Percentiles rank a stretch among this genome's conserved stretches.
phyloP scores from a whole-genome alignment of 176 grass and related monocot genomes.

The Dendrocalamus sinicus region DNA sequence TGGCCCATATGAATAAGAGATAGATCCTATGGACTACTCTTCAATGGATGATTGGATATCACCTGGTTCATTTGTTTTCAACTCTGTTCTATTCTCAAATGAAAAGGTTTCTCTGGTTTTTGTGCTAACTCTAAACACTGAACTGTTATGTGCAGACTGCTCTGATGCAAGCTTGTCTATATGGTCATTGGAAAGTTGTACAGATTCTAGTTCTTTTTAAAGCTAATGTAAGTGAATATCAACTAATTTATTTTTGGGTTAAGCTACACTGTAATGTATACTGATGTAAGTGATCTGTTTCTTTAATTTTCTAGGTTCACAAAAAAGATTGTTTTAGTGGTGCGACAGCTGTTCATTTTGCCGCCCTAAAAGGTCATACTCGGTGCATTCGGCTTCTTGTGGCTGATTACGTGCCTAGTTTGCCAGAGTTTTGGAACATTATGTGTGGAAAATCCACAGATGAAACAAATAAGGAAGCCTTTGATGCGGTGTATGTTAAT shows the following conservation, averaged over 20 bases:
- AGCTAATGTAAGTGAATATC: conserved; percentile 82
- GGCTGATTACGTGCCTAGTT: conserved; percentile 85
- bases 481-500: conserved; percentile 77
- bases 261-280: background rate
- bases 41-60: conserved; percentile 6
- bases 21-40: conserved; percentile 8
- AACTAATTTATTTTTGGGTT: conserved; percentile 11
- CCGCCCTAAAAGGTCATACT: conserved; percentile 85
- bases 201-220: conserved; percentile 97
- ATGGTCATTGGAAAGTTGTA: conserved; percentile 97
- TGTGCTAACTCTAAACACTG: conserved; percentile 16
- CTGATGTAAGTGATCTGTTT: conserved; percentile 44
- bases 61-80: conserved; percentile 34
- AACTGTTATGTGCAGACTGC: conserved; percentile 69
- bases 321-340: conserved; percentile 90
- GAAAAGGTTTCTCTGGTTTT: background rate
- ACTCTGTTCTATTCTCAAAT: background rate
- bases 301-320: conserved; percentile 72
- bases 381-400: conserved; percentile 84
- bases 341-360: conserved; percentile 90
- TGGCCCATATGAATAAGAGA: background rate
- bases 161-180: conserved; percentile 97
- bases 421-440: conserved; percentile 77
- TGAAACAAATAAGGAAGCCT: conserved; percentile 52
- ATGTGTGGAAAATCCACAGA: conserved; percentile 56